Evolutionary conservation across 2,329 filamentous ascomycete species (phyloP), one percentile per base, ranked within the genome.

Genomic region (Nemania diffusa): DNA sequence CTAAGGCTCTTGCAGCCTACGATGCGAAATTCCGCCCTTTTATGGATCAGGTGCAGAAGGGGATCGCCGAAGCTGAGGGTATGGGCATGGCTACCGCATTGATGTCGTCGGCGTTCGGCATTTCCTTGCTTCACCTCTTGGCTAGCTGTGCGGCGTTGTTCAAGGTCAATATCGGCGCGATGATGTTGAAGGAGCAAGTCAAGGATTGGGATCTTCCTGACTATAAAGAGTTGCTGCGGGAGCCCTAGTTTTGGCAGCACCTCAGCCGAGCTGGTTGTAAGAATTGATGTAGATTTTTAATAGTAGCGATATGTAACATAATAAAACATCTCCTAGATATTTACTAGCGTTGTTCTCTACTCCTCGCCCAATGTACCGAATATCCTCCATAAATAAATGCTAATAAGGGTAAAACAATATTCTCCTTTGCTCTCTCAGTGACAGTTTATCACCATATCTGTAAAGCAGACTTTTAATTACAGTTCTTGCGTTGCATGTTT

Each of bases 11-110:
- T 2, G 69, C 73, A 11, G 68, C 69, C 1, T 84, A 84, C 51
- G 80, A 84, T 48, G 32, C 72, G 29, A 73, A 71, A 27, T 79
- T 83, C 66, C 72, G 74, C 9, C 82, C 81, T 0, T 81, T 81
- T 60, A 78, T 84, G 42, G 73, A 78, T 20, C 74, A 80, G 5
- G 72, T 79, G 0, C 80, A 82, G 61, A 73, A 78, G 27, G 70
- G 67, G 17, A 29, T 73, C 37, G 57, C 3, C 17, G 65, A 58
- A n/a, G 56, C 52, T 11, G 66, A 67, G 37, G 67, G 62, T 7
- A 15, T 51, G 4, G 50, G 55, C 27, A 27, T 32, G 11, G 64
- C 37, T 27, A 50, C 20, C 37, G 60, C 50, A 61, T 72, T 80
- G 2, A 75, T 78, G 3, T 72, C 75, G 17, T 74, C 78, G 0